These are phyloP conservation scores for Fusarium sp. DNA, from an alignment of 2,329 filamentous ascomycete genomes.

Conservation along the genomic window DNA sequence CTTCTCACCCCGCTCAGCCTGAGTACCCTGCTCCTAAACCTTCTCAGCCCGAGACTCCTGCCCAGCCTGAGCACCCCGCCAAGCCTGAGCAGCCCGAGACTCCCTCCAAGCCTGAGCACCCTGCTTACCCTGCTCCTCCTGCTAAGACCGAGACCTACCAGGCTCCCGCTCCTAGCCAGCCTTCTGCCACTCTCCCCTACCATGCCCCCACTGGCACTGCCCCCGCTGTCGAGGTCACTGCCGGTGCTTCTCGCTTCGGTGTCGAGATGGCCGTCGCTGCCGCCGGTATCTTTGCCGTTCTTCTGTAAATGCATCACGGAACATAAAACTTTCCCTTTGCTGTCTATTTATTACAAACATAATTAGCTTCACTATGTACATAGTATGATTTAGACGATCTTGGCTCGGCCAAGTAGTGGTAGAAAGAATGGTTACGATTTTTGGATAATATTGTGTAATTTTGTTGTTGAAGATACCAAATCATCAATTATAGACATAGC, in stretches of 20 bases:
- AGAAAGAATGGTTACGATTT: slow-evolving; percentile 40
- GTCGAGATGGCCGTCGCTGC: slow-evolving; percentile 44
- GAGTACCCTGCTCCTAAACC: slow-evolving; percentile 9
- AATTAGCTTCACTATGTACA: slow-evolving; percentile 44
- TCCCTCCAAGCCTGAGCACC: slow-evolving; percentile 10
- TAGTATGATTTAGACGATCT: slow-evolving; percentile 43
- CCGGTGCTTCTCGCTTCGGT: slow-evolving; percentile 47
- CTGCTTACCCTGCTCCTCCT: slow-evolving; percentile 18
- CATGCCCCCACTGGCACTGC: slow-evolving; percentile 27
- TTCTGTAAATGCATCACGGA: slow-evolving; percentile 45
- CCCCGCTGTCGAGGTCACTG: slow-evolving; percentile 39
- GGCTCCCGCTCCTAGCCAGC: slow-evolving; percentile 27
- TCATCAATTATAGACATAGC: not conserved
- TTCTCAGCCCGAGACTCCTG: not conserved
- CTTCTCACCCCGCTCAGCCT: slow-evolving; percentile 7
- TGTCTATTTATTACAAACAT: slow-evolving; percentile 38
- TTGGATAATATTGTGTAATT: slow-evolving; percentile 29
- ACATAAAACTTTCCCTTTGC: slow-evolving; percentile 29
- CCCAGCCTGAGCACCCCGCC: slow-evolving; percentile 8
- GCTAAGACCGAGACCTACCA: slow-evolving; percentile 16
- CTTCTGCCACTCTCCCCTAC: slow-evolving; percentile 34
- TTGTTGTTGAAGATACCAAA: slow-evolving; percentile 21
- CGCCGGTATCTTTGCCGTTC: slow-evolving; percentile 46
- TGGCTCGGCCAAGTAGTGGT: slow-evolving; percentile 31
- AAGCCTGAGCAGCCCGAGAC: slow-evolving; percentile 16